These are phyloP conservation scores for Vaccinium myrtillus DNA, from an alignment of 148 eudicot species.

Conservation along the genomic window DNA sequence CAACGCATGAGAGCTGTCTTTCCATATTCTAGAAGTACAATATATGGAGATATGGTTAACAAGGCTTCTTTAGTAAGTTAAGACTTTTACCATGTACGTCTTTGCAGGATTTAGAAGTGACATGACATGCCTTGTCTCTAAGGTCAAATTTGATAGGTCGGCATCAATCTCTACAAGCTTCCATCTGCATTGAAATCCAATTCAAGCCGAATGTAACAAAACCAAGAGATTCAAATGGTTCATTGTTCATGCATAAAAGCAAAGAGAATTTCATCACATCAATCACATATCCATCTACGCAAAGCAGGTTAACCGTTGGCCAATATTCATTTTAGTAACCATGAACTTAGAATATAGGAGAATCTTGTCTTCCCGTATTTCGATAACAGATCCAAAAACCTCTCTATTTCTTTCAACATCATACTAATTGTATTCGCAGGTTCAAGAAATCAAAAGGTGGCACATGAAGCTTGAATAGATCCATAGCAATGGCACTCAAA, in stretches of 20 bases:
- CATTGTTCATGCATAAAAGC: slow-evolving; percentile 2
- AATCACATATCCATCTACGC: not conserved
- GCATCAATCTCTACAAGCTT: slow-evolving; percentile 97
- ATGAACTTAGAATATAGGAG: too few species aligned
- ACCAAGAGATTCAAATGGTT: slow-evolving; percentile 5
- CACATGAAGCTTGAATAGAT: not conserved
- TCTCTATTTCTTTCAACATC: not conserved
- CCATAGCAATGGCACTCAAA: not conserved
- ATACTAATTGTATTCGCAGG: not conserved
- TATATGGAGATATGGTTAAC: not conserved
- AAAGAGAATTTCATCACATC: not conserved
- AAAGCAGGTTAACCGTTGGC: not conserved
- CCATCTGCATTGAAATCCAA: slow-evolving; percentile 56
- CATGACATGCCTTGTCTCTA: slow-evolving; percentile 84
- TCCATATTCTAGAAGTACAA: not conserved
- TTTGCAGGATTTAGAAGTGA: slow-evolving; percentile 80
- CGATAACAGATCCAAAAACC: not conserved
- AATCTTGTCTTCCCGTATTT: not conserved
- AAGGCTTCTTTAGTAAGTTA: not conserved
- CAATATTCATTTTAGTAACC: not conserved
- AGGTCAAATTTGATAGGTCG: slow-evolving; percentile 54
- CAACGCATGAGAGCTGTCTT: not conserved
- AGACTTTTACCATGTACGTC: slow-evolving; percentile 75
- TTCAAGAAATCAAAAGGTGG: not conserved
- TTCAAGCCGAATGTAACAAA: not conserved